Evolutionary conservation across 306 rosid species (phyloP).

Genomic region (Ormosia emarginata): DNA sequence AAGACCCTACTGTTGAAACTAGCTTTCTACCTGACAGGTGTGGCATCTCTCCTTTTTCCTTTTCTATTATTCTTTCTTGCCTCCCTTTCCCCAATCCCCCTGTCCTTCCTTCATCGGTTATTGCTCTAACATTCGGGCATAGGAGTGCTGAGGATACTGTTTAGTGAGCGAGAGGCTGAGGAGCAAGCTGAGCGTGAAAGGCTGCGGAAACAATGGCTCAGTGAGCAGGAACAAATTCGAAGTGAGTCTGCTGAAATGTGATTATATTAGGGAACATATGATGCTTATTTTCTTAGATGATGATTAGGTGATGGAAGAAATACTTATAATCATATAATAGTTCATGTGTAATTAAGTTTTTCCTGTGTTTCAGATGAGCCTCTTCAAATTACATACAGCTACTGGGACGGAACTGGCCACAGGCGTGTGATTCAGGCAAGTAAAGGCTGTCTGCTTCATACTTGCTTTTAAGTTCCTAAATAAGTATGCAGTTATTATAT

Average conservation of each 20-base stretch:
- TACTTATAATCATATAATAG: not conserved
- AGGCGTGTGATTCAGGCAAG: conserved; percentile 85
- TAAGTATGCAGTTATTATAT: not conserved
- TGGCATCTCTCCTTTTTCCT: conserved; percentile 21
- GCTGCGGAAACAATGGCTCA: conserved; percentile 72
- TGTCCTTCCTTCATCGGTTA: conserved; percentile 3
- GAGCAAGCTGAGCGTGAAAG: conserved; percentile 98
- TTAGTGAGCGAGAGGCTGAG: conserved; percentile 99
- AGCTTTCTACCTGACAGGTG: conserved; percentile 98
- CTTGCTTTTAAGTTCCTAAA: not conserved
- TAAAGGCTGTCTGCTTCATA: conserved; percentile 9
- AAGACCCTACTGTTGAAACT: conserved; percentile 98
- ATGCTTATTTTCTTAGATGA: not conserved
- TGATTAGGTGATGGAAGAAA: not conserved
- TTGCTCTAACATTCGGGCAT: conserved; percentile 61
- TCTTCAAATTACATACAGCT: conserved; percentile 91
- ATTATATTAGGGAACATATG: not conserved
- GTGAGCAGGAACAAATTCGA: conserved; percentile 84
- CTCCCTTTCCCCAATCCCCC: not conserved
- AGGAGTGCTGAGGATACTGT: conserved; percentile 69
- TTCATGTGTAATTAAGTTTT: not conserved
- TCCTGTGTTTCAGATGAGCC: conserved; percentile 69
- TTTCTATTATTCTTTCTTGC: not conserved
- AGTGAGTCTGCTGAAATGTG: conserved; percentile 44
- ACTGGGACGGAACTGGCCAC: conserved; percentile 99